phyloP scores from a whole-genome alignment of 1,284 basidiomycete genomes.

The Fereydounia khargensis region DNA sequence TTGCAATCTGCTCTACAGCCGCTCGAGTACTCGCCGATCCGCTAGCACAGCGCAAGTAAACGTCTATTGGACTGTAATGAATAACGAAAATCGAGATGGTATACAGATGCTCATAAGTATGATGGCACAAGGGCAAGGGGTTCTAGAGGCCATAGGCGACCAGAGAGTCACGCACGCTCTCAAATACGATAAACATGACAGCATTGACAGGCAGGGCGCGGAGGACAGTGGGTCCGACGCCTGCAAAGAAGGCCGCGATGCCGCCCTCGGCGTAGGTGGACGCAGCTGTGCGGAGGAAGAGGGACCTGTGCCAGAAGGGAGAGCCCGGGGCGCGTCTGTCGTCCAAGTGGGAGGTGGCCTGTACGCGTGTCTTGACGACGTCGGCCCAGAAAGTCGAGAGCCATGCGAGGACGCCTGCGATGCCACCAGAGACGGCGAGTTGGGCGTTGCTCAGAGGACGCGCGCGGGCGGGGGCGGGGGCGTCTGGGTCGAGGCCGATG shows the following conservation, averaged over 20 bases:
- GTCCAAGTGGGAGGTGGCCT: conserved; percentile 12
- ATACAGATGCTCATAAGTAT: not conserved
- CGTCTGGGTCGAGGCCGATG: not conserved
- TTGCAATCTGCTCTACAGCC: conserved; percentile 14
- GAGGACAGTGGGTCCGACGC: conserved; percentile 41
- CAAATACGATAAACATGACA: conserved; percentile 39
- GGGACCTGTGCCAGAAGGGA: not conserved
- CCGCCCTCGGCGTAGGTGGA: conserved; percentile 32
- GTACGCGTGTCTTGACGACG: conserved; percentile 50
- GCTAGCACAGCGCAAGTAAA: too few species aligned
- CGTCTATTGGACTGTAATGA: too few species aligned
- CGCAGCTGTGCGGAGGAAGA: conserved; percentile 14
- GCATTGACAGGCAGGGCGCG: conserved; percentile 47
- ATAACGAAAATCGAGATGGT: too few species aligned
- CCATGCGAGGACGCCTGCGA: conserved; percentile 49
- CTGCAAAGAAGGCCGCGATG: conserved; percentile 35
- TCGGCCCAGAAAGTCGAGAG: conserved; percentile 49
- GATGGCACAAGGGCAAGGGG: not conserved
- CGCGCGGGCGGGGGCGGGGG: not conserved
- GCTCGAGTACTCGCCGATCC: conserved; percentile 28
- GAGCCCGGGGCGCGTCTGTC: not conserved
- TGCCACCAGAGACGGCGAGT: conserved; percentile 39
- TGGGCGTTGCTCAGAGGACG: conserved; percentile 20
- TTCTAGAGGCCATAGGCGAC: conserved; percentile 2
- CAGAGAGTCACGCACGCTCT: conserved; percentile 22